Conservation (phyloP, 768 basidiomycete species). For the Lentinula boryana region DNA sequence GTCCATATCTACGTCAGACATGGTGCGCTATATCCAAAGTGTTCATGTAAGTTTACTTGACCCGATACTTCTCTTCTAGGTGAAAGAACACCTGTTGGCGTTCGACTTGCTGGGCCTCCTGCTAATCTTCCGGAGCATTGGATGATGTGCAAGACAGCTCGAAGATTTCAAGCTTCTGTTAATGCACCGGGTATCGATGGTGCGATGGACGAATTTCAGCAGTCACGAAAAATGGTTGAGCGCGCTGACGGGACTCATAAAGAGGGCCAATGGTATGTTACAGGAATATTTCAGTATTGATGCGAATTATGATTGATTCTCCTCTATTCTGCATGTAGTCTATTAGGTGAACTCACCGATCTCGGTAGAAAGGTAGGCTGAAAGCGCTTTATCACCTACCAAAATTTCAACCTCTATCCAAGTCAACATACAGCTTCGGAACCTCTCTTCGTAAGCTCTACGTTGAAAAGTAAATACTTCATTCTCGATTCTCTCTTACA, state of each 20-base stretch:
- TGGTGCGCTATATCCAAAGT: slow-evolving; percentile 35
- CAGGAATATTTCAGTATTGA: not conserved
- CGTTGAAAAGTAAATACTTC: slow-evolving; percentile 47
- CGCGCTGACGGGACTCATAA: slow-evolving; percentile 42
- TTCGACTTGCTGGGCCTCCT: slow-evolving; percentile 55
- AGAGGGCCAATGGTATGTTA: slow-evolving; percentile 60
- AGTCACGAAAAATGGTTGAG: slow-evolving; percentile 48
- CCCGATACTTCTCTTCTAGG: slow-evolving; percentile 32
- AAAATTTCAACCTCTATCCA: slow-evolving; percentile 18
- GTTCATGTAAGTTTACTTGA: not conserved
- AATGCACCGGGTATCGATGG: slow-evolving; percentile 14
- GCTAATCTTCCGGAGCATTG: slow-evolving; percentile 65
- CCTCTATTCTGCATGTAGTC: slow-evolving; percentile 26
- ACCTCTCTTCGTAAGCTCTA: slow-evolving; percentile 55
- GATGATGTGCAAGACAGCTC: slow-evolving; percentile 55
- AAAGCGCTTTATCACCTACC: not conserved
- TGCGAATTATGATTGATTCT: not conserved
- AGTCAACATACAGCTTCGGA: slow-evolving; percentile 64
- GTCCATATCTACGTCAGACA: slow-evolving; percentile 74
- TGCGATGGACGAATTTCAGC: slow-evolving; percentile 23
- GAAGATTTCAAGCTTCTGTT: slow-evolving; percentile 43
- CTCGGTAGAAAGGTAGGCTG: slow-evolving; percentile 54
- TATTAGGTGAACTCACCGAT: slow-evolving; percentile 70
- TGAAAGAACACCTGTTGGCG: slow-evolving; percentile 72
- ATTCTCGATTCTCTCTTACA: not conserved